Conservation (phyloP, 441 rosid species). For the Biscutella laevigata region DNA sequence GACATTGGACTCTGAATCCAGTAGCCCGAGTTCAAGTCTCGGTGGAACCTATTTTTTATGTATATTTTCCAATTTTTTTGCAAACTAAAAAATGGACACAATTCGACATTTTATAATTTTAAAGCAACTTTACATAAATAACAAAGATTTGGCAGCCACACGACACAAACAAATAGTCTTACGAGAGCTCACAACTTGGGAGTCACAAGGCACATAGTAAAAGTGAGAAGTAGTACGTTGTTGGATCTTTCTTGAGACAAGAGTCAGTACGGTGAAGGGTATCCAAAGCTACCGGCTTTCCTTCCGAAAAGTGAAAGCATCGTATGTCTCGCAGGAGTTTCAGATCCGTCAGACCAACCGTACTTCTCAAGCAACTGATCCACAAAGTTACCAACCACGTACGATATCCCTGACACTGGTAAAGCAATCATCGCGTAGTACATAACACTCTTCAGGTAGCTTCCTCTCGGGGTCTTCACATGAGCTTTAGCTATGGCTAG, state of each 20-base stretch:
- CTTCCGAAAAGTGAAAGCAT: constrained; percentile 25
- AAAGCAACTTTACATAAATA: too few species aligned
- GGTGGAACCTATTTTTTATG: constrained; percentile 24
- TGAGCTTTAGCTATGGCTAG: constrained; percentile 67
- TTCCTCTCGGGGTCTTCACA: constrained; percentile 31
- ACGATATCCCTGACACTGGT: constrained; percentile 53
- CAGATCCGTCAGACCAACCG: constrained; percentile 37
- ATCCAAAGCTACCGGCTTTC: constrained; percentile 15
- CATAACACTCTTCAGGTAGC: constrained; percentile 40
- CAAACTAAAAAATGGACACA: not conserved
- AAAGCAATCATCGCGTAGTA: constrained; percentile 38
- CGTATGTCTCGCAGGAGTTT: constrained; percentile 8
- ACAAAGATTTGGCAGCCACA: not conserved
- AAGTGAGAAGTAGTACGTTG: not conserved
- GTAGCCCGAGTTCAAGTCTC: constrained; percentile 38
- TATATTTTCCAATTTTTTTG: not conserved
- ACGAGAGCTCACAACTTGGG: not conserved
- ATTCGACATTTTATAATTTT: constrained; percentile 10
- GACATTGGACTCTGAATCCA: constrained; percentile 37
- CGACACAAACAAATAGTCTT: not conserved
- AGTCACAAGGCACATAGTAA: not conserved
- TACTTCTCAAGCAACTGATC: constrained; percentile 37
- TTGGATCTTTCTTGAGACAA: not conserved
- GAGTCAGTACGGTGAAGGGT: constrained; percentile 13
- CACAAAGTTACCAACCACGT: constrained; percentile 43